A percentile compares a stretch with the other conserved stretches of the same genome.
Conservation (phyloP, 2,329 filamentous ascomycete species). For the Penicillium verrucosum region DNA sequence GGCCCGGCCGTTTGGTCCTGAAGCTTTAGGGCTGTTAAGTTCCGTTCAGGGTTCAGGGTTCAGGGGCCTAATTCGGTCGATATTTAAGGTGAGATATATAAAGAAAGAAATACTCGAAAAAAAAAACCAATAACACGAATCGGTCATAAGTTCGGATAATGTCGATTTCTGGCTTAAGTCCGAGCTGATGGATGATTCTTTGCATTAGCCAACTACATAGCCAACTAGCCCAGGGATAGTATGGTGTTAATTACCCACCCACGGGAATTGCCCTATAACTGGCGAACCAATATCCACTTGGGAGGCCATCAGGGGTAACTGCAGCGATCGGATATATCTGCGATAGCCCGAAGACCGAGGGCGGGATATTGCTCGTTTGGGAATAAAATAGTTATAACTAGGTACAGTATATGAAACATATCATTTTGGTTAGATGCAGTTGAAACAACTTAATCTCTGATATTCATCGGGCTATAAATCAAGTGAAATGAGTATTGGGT, state of each 20-base stretch:
- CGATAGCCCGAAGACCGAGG: background rate
- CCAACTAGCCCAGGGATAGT: too few species aligned
- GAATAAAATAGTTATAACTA: too few species aligned
- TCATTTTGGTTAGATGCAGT: background rate
- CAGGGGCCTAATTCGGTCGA: background rate
- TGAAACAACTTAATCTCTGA: background rate
- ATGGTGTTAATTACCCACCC: too few species aligned
- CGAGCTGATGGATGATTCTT: background rate
- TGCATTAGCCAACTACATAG: too few species aligned
- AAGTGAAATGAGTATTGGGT: too few species aligned
- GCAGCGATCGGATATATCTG: background rate
- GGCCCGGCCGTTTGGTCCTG: background rate
- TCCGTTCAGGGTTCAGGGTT: background rate
- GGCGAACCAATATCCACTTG: too few species aligned
- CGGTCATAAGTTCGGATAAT: background rate
- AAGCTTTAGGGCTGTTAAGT: background rate
- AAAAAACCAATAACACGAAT: background rate
- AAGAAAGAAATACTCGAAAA: background rate
- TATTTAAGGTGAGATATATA: background rate
- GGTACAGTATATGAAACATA: background rate
- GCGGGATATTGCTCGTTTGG: background rate
- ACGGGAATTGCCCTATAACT: too few species aligned
- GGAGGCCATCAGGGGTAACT: background rate
- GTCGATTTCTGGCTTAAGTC: background rate
- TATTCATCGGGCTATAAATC: too few species aligned